These are phyloP conservation scores for Akanthomyces muscarius DNA, from an alignment of 2,329 filamentous ascomycete species.

Conservation along the genomic window DNA sequence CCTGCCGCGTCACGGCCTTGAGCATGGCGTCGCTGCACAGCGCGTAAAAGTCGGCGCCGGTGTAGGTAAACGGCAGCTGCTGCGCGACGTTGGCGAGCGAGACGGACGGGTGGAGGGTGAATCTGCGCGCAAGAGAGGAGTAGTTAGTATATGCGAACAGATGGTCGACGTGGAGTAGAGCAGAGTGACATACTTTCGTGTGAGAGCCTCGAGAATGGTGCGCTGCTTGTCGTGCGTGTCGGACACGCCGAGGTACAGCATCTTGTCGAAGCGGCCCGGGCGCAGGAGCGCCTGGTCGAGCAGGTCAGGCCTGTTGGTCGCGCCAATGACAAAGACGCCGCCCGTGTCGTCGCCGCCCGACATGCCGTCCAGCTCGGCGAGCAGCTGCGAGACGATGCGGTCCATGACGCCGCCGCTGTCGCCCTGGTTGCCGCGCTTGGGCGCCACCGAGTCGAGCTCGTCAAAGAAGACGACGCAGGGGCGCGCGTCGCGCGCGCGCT, in stretches of 20 bases:
- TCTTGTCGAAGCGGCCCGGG: slow-evolving; percentile 94
- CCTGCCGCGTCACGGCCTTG: slow-evolving; percentile 92
- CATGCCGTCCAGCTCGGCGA: slow-evolving; percentile 97
- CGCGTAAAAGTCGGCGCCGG: slow-evolving; percentile 94
- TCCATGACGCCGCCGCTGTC: slow-evolving; percentile 98
- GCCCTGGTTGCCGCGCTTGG: slow-evolving; percentile 94
- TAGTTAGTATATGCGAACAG: slow-evolving; percentile 2
- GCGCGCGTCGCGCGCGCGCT: slow-evolving; percentile 76
- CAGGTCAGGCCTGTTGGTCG: slow-evolving; percentile 90
- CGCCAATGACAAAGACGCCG: slow-evolving; percentile 94
- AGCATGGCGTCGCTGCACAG: slow-evolving; percentile 98
- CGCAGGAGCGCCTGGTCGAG: slow-evolving; percentile 85
- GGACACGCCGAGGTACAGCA: slow-evolving; percentile 94
- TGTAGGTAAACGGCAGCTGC: slow-evolving; percentile 88
- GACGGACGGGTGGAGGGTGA: slow-evolving; percentile 74
- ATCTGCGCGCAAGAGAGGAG: slow-evolving; percentile 48
- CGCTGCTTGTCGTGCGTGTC: slow-evolving; percentile 96
- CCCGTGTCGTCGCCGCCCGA: slow-evolving; percentile 82
- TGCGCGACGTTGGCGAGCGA: slow-evolving; percentile 72
- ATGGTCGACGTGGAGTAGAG: too few relatives aligned
- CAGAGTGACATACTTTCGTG: slow-evolving; percentile 66
- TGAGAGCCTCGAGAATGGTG: slow-evolving; percentile 89
- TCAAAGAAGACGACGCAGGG: slow-evolving; percentile 94
- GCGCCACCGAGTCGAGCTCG: slow-evolving; percentile 87
- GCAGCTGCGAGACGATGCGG: slow-evolving; percentile 87